These are phyloP conservation scores for Salvia rosmarinus DNA, from an alignment of 257 asterid genomes.

Conservation along the genomic window DNA sequence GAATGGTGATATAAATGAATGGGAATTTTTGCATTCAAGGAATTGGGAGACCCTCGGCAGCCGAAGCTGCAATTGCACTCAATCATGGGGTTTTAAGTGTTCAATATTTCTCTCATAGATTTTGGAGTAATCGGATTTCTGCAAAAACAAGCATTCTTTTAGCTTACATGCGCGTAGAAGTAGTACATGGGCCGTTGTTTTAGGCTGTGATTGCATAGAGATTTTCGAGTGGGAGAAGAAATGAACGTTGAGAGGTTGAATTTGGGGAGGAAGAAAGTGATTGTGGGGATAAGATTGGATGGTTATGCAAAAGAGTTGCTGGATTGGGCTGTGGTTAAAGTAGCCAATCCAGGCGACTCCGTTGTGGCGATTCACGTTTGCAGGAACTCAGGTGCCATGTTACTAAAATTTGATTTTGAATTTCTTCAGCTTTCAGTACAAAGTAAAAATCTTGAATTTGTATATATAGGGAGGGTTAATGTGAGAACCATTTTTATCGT, in stretches of 20 bases:
- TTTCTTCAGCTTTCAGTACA: background rate
- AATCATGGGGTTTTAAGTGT: constrained; percentile 34
- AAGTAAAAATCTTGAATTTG: background rate
- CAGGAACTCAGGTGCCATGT: constrained; percentile 63
- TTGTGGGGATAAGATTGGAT: constrained; percentile 84
- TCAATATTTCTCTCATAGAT: constrained; percentile 40
- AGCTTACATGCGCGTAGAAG: constrained; percentile 29
- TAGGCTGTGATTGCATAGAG: constrained; percentile 29
- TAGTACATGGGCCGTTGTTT: constrained; percentile 26
- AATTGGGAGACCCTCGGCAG: constrained; percentile 35
- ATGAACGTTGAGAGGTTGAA: constrained; percentile 58
- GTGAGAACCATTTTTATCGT: no score
- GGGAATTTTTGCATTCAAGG: constrained; percentile 31
- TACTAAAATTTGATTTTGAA: background rate
- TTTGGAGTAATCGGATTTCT: constrained; percentile 26
- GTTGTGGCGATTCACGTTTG: constrained; percentile 86
- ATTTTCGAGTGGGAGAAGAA: constrained; percentile 12
- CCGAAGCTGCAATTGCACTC: constrained; percentile 38
- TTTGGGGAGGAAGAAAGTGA: constrained; percentile 59
- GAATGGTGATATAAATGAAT: constrained; percentile 32
- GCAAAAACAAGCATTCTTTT: constrained; percentile 14
- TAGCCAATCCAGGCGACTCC: constrained; percentile 75
- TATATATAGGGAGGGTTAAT: no score
- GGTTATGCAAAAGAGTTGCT: constrained; percentile 64
- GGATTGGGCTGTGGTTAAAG: constrained; percentile 89